Evolutionary conservation across 257 asterid species (phyloP), one percentile per base, ranked within the genome.

Genomic region (Nicotiana sylvestris): DNA sequence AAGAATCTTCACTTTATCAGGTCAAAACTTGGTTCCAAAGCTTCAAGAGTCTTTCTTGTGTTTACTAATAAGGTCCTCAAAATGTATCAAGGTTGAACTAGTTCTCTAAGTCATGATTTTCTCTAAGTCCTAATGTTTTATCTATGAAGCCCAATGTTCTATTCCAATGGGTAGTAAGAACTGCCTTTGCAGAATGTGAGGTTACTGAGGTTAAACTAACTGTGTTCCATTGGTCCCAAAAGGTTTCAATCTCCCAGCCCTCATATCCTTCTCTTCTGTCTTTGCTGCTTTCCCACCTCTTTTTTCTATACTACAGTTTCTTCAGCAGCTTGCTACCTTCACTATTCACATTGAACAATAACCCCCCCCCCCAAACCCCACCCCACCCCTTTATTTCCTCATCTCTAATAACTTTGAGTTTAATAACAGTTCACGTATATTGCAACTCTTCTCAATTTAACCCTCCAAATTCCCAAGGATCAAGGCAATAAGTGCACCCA

Each of bases 321-420:
- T 39, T 72, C 61, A 72, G 46, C 61, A n/a, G 13, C 60, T 72
- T 72, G 61, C 78, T 72, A 46, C 78, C 78, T 72, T 72, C 13
- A 72, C 61, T 3, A 46, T 46, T n/a, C 35, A 70, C 37, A 70
- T 0, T 57, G 9, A 43, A 70, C 58, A 43, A 21, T 46, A 57
- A 69, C 33, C 60, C 60, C 35, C 60, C 35, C 11, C 12, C 3
- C 12, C 6, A 37, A 9, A 6, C 46, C 46, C 6, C 5, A 4
- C 8, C 43, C 46, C 46, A 39, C 25, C 78, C 60, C 10, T 46
- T 72, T 51, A 46, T 46, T 72, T 72, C 78, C 78, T 69, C 37
- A 16, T 72, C 37, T 46, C 60, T 25, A 72, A 43, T n/a, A 43
- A 72, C 27, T 72, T 72, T 25, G 21, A 72, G 60, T 72, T 72